Percentiles rank a stretch among this genome's conserved stretches.
Conservation (phyloP, 2,329 filamentous ascomycete species). For the Sporothrix luriei region DNA sequence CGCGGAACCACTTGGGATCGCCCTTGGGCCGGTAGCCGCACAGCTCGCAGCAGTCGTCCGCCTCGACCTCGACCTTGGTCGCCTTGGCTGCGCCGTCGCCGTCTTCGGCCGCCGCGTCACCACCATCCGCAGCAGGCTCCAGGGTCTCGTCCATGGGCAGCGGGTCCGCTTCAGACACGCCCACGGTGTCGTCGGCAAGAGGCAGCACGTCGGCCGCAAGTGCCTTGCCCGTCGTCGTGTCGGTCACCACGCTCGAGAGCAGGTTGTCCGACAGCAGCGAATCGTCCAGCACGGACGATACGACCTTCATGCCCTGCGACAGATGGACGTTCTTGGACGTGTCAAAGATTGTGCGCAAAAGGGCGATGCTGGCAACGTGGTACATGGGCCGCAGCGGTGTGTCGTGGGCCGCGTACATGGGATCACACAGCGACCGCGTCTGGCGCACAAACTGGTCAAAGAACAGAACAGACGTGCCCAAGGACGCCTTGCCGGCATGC, state of each 20-base stretch:
- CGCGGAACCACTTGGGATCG: constrained; percentile 60
- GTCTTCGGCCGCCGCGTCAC: neutral
- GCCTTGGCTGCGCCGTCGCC: constrained; percentile 11
- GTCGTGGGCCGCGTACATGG: constrained; percentile 47
- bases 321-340: constrained; percentile 14
- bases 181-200: neutral
- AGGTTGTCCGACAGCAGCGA: constrained; percentile 14
- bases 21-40: constrained; percentile 61
- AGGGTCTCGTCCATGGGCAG: neutral
- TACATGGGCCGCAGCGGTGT: constrained; percentile 47
- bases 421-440: constrained; percentile 49
- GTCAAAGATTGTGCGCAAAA: constrained; percentile 44
- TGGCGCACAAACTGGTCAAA: constrained; percentile 49
- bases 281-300: constrained; percentile 12
- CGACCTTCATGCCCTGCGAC: constrained; percentile 19
- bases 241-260: constrained; percentile 7
- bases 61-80: constrained; percentile 41
- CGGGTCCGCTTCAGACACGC: neutral
- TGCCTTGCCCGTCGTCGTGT: constrained; percentile 6
- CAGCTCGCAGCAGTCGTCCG: constrained; percentile 52
- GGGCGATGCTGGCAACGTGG: constrained; percentile 46
- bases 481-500: constrained; percentile 52
- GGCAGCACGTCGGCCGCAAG: neutral
- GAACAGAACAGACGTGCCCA: constrained; percentile 43
- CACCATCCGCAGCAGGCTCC: neutral